Conservation (phyloP, 495 filamentous ascomycete species). For the Podospora conica region DNA sequence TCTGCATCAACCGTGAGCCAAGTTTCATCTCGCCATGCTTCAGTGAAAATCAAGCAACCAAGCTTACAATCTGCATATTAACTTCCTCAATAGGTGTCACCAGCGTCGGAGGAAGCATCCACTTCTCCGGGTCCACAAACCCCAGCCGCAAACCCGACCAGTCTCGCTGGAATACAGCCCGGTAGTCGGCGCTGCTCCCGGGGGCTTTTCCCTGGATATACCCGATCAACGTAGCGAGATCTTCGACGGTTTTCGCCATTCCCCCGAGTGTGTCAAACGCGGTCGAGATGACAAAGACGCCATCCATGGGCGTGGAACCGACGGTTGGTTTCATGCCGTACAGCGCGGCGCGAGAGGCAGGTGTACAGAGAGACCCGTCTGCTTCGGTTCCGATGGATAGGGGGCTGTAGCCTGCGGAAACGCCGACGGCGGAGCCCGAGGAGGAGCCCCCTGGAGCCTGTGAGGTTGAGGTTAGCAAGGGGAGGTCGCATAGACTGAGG, state of each 20-base stretch:
- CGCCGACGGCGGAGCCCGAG: constrained; percentile 31
- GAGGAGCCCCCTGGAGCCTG: constrained; percentile 37
- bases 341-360: constrained; percentile 28
- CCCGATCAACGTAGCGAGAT: no score
- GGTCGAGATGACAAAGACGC: background rate
- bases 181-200: no score
- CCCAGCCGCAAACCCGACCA: no score
- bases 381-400: constrained; percentile 34
- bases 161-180: no score
- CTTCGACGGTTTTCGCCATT: background rate
- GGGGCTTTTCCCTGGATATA: no score
- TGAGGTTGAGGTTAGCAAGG: background rate
- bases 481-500: no score
- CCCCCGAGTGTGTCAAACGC: no score
- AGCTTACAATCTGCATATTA: background rate
- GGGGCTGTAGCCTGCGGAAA: constrained; percentile 32
- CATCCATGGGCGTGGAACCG: constrained; percentile 9
- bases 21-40: background rate
- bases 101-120: no score
- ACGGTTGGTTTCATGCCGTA: constrained; percentile 35
- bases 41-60: background rate
- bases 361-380: constrained; percentile 27
- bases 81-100: background rate
- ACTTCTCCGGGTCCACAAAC: no score
- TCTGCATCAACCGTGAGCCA: no score